These are phyloP conservation scores for Colletotrichum cereale DNA, from an alignment of 2,329 filamentous ascomycete species.

Conservation along the genomic window DNA sequence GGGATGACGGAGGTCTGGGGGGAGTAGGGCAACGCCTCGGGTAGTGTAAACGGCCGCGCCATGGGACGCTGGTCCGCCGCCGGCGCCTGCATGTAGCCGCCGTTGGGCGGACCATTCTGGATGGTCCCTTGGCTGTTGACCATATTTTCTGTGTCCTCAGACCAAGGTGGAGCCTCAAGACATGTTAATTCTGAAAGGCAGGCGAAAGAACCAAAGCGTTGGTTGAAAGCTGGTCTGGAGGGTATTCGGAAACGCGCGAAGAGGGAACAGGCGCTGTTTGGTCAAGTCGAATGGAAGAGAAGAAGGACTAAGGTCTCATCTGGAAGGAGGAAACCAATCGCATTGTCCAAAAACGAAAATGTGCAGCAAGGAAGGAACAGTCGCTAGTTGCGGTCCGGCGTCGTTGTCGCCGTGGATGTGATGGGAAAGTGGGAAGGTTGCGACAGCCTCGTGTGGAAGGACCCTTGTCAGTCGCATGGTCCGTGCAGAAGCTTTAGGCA, in stretches of 20 bases:
- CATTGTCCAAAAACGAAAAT: slow-evolving; percentile 5
- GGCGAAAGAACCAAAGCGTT: slow-evolving; percentile 6
- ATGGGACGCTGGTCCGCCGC: slow-evolving; percentile 32
- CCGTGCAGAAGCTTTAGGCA: slow-evolving; percentile 38
- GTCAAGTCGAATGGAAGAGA: not conserved
- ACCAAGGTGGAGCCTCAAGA: slow-evolving; percentile 22
- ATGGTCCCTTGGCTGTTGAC: slow-evolving; percentile 34
- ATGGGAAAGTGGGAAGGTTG: slow-evolving; percentile 39
- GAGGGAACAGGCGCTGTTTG: not conserved
- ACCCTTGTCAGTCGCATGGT: slow-evolving; percentile 37
- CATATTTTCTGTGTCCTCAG: slow-evolving; percentile 30
- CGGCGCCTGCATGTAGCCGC: slow-evolving; percentile 38
- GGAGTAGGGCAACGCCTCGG: slow-evolving; percentile 84
- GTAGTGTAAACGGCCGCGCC: slow-evolving; percentile 69
- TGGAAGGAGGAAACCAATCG: not conserved
- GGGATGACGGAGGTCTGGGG: slow-evolving; percentile 85
- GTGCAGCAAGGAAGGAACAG: slow-evolving; percentile 14
- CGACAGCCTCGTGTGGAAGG: slow-evolving; percentile 41
- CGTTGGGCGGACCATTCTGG: slow-evolving; percentile 38
- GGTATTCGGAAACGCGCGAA: slow-evolving; percentile 21
- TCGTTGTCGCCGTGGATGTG: slow-evolving; percentile 33
- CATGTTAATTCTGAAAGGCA: slow-evolving; percentile 33
- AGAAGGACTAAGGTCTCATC: not conserved
- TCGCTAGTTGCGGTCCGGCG: slow-evolving; percentile 27
- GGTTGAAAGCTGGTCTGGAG: slow-evolving; percentile 6